phyloP scores from a whole-genome alignment of 805 yeast species.

The Kodamaea leandrae region DNA sequence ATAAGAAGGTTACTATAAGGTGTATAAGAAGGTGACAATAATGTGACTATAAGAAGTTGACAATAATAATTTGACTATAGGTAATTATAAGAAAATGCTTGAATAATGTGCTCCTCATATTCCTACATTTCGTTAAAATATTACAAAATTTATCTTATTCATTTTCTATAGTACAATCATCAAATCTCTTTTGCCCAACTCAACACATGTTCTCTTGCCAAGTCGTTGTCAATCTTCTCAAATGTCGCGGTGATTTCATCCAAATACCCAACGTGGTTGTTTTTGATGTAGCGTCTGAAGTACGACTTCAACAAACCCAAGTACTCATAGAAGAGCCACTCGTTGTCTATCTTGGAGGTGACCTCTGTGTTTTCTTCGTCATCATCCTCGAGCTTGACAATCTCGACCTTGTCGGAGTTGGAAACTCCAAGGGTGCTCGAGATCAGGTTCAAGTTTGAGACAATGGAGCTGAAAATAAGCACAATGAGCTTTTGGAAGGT shows the following conservation, averaged over 20 bases:
- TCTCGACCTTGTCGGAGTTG: constrained; percentile 19
- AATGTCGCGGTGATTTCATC: constrained; percentile 19
- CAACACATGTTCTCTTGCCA: constrained; percentile 21
- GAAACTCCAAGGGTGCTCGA: constrained; percentile 15
- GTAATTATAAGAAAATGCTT: no score
- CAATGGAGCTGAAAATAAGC: constrained; percentile 25
- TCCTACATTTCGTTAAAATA: no score
- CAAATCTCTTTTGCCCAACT: constrained; percentile 20
- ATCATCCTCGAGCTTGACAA: constrained; percentile 26
- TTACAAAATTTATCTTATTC: neutral
- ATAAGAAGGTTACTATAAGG: no score
- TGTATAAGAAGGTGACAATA: no score
- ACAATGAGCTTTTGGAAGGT: constrained; percentile 19
- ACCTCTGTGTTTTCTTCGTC: constrained; percentile 22
- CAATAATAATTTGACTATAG: no score
- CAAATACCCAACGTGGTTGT: constrained; percentile 13
- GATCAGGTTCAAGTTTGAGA: constrained; percentile 30
- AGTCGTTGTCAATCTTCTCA: constrained; percentile 19
- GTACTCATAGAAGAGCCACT: constrained; percentile 44
- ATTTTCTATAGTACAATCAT: neutral
- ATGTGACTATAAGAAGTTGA: no score
- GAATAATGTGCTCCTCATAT: no score
- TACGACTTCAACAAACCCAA: constrained; percentile 40
- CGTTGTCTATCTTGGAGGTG: constrained; percentile 29
- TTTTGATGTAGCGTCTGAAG: constrained; percentile 28